Evolutionary conservation across 345 rosid species (phyloP).

Genomic region (Sonneratia caseolaris): DNA sequence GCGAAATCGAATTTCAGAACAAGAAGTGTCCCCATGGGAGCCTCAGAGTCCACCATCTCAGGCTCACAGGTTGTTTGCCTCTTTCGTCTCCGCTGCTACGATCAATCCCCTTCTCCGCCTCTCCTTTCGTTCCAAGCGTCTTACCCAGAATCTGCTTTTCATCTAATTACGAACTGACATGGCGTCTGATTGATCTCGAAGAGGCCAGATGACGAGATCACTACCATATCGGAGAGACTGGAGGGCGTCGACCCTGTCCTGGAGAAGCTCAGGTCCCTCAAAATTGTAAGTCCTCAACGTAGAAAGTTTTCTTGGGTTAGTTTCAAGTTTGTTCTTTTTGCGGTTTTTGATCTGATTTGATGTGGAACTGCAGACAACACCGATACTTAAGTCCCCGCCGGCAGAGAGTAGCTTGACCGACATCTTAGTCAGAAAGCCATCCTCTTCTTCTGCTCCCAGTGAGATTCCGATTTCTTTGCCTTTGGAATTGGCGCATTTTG

Average conservation of each 20-base stretch:
- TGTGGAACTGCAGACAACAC: conserved; percentile 40
- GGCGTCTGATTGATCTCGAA: conserved; percentile 8
- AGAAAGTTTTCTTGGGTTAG: not conserved
- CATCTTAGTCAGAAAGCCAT: conserved; percentile 69
- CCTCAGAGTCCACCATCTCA: not conserved
- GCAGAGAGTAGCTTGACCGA: conserved; percentile 84
- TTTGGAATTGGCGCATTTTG: not conserved
- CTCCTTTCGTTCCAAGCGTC: not conserved
- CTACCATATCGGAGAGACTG: conserved; percentile 60
- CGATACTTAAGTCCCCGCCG: conserved; percentile 60
- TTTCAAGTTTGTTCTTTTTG: not conserved
- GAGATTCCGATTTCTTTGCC: not conserved
- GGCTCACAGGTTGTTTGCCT: not conserved
- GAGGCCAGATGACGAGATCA: conserved; percentile 52
- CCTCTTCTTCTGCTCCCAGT: conserved; percentile 53
- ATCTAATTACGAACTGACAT: not conserved
- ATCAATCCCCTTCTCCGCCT: not conserved
- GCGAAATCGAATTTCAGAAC: not conserved
- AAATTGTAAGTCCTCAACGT: conserved; percentile 39
- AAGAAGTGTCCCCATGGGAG: not conserved
- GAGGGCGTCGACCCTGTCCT: conserved; percentile 61
- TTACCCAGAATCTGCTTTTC: not conserved
- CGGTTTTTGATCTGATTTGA: not conserved
- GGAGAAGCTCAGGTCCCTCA: conserved; percentile 69
- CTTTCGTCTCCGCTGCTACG: not conserved